A percentile compares a stretch with the other conserved stretches of the same genome.
Conservation (phyloP, 805 yeast genomes). For the Dipodascus albidus region DNA sequence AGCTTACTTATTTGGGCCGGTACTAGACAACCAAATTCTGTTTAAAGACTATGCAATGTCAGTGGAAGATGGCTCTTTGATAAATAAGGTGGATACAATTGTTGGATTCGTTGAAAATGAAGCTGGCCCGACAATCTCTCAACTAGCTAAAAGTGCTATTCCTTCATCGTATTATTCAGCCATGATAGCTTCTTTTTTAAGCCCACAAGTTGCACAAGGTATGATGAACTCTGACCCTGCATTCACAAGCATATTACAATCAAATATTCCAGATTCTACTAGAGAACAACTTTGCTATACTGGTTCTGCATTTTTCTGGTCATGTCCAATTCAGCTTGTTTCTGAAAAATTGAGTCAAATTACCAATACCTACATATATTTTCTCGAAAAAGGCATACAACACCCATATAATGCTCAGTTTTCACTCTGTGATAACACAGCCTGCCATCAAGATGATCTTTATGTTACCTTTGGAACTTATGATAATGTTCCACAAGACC, state of each 20-base stretch:
- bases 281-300: conserved; percentile 9
- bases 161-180: neutral
- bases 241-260: neutral
- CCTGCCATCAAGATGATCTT: conserved; percentile 24
- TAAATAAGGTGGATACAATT: conserved; percentile 16
- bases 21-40: conserved; percentile 15
- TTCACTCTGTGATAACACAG: conserved; percentile 14
- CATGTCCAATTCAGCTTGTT: conserved; percentile 16
- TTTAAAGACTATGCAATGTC: conserved; percentile 11
- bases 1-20: conserved; percentile 19
- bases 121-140: conserved; percentile 12
- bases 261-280: conserved; percentile 5
- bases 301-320: conserved; percentile 16
- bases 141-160: neutral
- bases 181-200: neutral
- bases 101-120: conserved; percentile 20
- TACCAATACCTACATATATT: conserved; percentile 15
- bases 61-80: conserved; percentile 8
- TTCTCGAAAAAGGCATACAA: conserved; percentile 18
- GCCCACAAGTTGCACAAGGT: neutral
- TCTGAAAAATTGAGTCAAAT: neutral
- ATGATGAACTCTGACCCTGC: neutral
- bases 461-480: conserved; percentile 21
- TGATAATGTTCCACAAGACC: conserved; percentile 9
- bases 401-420: conserved; percentile 12